These are phyloP conservation scores for Cicer bijugum DNA, from an alignment of 306 rosid species.

Conservation along the genomic window DNA sequence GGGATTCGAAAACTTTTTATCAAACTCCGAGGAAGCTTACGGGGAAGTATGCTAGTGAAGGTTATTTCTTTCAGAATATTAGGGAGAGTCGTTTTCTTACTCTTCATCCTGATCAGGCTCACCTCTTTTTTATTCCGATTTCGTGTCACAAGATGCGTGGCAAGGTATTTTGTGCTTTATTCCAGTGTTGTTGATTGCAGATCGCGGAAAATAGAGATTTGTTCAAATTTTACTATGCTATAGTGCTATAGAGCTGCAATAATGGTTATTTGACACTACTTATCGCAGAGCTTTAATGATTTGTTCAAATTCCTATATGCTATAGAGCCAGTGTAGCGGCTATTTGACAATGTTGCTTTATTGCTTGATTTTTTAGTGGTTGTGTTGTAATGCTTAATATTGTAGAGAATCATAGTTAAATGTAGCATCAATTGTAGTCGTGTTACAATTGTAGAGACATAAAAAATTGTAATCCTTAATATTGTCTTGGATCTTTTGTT, in stretches of 20 bases:
- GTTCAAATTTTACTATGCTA: too few relatives aligned
- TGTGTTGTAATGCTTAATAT: background rate
- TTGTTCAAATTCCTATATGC: too few relatives aligned
- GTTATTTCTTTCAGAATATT: slow-evolving; percentile 91
- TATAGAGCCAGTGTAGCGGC: too few relatives aligned
- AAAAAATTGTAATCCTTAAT: too few relatives aligned
- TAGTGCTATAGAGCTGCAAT: too few relatives aligned
- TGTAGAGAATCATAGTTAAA: background rate
- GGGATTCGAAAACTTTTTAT: slow-evolving; percentile 87
- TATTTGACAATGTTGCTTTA: background rate
- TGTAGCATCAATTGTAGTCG: background rate
- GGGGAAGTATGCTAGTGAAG: slow-evolving; percentile 92
- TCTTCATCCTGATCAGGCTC: slow-evolving; percentile 78
- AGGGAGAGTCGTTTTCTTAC: slow-evolving; percentile 82
- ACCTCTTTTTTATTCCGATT: slow-evolving; percentile 89
- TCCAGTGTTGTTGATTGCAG: background rate
- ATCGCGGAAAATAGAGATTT: too few relatives aligned
- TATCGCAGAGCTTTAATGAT: too few relatives aligned
- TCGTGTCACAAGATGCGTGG: slow-evolving; percentile 99
- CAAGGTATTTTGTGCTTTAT: slow-evolving; percentile 60
- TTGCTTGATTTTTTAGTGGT: background rate
- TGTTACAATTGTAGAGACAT: too few relatives aligned
- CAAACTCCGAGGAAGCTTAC: slow-evolving; percentile 97
- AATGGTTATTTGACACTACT: too few relatives aligned
- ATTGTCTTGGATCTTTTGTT: background rate